Evolutionary conservation across 1,284 basidiomycete species (phyloP), one percentile per base, ranked within the genome.

Genomic region (Ustilago tritici): DNA sequence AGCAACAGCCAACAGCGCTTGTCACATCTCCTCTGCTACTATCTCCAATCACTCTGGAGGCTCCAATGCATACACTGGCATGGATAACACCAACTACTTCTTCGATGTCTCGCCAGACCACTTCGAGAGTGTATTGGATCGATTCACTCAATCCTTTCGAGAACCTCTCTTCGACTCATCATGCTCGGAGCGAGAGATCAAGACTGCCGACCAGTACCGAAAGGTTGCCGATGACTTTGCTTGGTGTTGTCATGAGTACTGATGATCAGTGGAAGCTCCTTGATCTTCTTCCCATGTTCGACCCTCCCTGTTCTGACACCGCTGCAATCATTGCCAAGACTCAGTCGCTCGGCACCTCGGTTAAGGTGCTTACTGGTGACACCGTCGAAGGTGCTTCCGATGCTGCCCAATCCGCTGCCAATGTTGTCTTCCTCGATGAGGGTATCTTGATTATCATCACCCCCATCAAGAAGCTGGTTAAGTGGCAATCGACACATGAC

Each of bases 351-450:
- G 89, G 89, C 71, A 88, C 90, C 65, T 82, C 86, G 56, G 88
- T 90, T 71, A 90, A 90, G 87, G 90, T 90, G 89, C 87, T 90
- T 61, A 90, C 89, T 49, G 89, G 89, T 77, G 89, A 90, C 82
- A 89, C 89, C 52, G 88, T 89, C 61, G 87, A 89, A 70, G 88
- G 88, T 65, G 88, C 88, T 32, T 88, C 87, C 49, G 88, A 89
- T 70, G 88, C 88, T 66, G 88, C 88, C 54, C 88, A 88, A 46
- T 86, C 86, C 31, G 88, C 88, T 65, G 88, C 88, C 76, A 88
- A 88, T 77, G 88, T 89, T 69, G 89, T 90, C 60, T 90, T 90
- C 87, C 86, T 90, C 85, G 87, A 88, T 77, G 87, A 88, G 76
- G 87, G 87, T 83, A 78, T 88, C 54, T 87, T 85, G 49, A 88